Conservation (phyloP, 129 eudicot species). For the Heracleum sosnowskyi region DNA sequence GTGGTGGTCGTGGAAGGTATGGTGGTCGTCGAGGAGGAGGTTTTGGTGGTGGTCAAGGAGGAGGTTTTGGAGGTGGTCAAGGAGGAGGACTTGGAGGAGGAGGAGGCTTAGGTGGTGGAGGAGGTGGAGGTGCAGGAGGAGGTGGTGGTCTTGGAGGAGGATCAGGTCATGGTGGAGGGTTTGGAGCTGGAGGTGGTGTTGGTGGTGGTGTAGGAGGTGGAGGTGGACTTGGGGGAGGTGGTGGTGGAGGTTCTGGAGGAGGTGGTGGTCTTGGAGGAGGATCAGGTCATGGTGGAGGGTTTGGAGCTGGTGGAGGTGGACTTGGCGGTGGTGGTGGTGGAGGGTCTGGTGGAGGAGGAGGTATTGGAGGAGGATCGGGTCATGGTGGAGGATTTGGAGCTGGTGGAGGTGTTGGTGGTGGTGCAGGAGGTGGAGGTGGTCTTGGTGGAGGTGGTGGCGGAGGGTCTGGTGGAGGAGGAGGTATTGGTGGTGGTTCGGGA, state of each 20-base stretch:
- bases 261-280: conserved; percentile 12
- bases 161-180: conserved; percentile 19
- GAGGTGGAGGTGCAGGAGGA: conserved; percentile 12
- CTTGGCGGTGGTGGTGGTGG: conserved; percentile 5
- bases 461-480: conserved; percentile 7
- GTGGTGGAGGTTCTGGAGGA: conserved; percentile 8
- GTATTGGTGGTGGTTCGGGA: conserved; percentile 5
- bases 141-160: conserved; percentile 19
- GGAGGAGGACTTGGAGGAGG: conserved; percentile 4
- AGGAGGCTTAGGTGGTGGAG: background rate
- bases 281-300: conserved; percentile 12
- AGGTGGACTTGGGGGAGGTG: conserved; percentile 7
- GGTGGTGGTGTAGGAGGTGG: conserved; percentile 21
- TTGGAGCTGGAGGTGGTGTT: conserved; percentile 13
- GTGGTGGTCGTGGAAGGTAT: conserved; percentile 8
- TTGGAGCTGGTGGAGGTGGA: conserved; percentile 16
- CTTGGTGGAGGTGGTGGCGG: conserved; percentile 7
- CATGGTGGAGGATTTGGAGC: conserved; percentile 15
- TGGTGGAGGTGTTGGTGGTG: conserved; percentile 16
- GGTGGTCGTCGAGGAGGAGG: background rate
- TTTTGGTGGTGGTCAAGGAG: too few relatives aligned
- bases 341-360: conserved; percentile 12
- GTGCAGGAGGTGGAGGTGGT: conserved; percentile 14
- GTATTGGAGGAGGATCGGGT: conserved; percentile 3
- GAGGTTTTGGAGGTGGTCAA: background rate